Percentiles rank a stretch among this genome's conserved stretches.
Evolutionary conservation across 352 stramenopile genomes (phyloP).

Genomic region (Globisporangium takayamanum): DNA sequence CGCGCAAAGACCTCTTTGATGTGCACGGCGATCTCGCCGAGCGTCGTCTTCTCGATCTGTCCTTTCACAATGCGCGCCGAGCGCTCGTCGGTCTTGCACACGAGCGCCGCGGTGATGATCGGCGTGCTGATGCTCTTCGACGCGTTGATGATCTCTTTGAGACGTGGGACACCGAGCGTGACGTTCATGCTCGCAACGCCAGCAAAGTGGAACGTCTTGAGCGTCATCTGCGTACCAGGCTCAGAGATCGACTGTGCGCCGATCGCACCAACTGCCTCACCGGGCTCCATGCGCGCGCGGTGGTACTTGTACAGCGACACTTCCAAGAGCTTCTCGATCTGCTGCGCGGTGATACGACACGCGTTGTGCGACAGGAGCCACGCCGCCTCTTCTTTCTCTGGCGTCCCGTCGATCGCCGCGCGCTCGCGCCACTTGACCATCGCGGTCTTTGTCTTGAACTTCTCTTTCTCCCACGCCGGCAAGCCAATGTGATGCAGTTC

Average conservation of each 20-base stretch:
- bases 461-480: slow-evolving; percentile 43
- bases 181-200: slow-evolving; percentile 99
- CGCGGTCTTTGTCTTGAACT: slow-evolving; percentile 44
- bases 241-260: slow-evolving; percentile 97
- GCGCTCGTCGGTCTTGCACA: slow-evolving; percentile 95
- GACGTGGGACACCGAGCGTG: slow-evolving; percentile 97
- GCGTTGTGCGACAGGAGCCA: slow-evolving; percentile 88
- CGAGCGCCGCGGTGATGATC: slow-evolving; percentile 98
- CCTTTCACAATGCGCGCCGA: slow-evolving; percentile 98
- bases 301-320: slow-evolving; percentile 83
- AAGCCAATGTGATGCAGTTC: slow-evolving; percentile 56
- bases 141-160: slow-evolving; percentile 97
- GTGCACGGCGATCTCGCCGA: slow-evolving; percentile 94
- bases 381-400: slow-evolving; percentile 65
- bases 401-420: slow-evolving; percentile 37
- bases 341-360: slow-evolving; percentile 82
- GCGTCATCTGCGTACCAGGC: slow-evolving; percentile 93
- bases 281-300: slow-evolving; percentile 88
- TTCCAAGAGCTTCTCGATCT: slow-evolving; percentile 76
- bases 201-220: slow-evolving; percentile 99
- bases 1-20: slow-evolving; percentile 98
- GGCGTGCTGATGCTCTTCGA: slow-evolving; percentile 98
- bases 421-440: slow-evolving; percentile 50
- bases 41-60: slow-evolving; percentile 98
- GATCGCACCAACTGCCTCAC: slow-evolving; percentile 96